Conservation (phyloP, 768 basidiomycete genomes). For the Mycena rosella region DNA sequence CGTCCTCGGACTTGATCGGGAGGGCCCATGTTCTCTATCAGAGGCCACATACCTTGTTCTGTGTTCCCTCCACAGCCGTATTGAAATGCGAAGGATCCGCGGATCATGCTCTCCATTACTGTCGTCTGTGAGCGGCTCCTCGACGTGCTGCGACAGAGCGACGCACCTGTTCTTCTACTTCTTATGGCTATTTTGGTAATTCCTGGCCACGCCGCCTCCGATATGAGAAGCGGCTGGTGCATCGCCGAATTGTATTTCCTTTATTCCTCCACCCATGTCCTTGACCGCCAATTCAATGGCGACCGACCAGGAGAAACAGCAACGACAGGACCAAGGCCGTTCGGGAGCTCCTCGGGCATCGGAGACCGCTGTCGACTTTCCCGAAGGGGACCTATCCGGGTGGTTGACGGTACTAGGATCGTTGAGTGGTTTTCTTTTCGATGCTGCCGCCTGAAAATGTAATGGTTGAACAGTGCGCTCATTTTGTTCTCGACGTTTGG, state of each 20-base stretch:
- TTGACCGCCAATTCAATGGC: conserved; percentile 18
- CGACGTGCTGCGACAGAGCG: conserved; percentile 27
- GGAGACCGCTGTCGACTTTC: conserved; percentile 13
- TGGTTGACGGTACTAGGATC: conserved; percentile 35
- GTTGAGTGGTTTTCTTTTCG: conserved; percentile 15
- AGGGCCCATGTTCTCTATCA: not conserved
- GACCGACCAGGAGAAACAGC: conserved; percentile 28
- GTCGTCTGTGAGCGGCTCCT: conserved; percentile 8
- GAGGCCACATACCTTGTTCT: not conserved
- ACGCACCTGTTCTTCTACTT: conserved; percentile 25
- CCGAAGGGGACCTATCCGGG: conserved; percentile 26
- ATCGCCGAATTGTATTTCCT: conserved; percentile 14
- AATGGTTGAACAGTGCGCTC: conserved; percentile 20
- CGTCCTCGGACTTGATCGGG: conserved; percentile 16
- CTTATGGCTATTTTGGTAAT: conserved; percentile 30
- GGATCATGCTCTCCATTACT: conserved; percentile 17
- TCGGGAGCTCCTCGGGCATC: not conserved
- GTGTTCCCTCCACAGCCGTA: not conserved
- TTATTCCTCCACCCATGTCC: conserved; percentile 21
- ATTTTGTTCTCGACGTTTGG: conserved; percentile 36
- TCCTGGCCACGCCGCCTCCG: conserved; percentile 17
- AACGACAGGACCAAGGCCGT: not conserved
- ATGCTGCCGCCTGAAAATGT: not conserved
- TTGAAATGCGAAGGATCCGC: conserved; percentile 3
- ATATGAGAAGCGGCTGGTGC: conserved; percentile 18